phyloP scores from a whole-genome alignment of 1,284 basidiomycete species.

The Cutaneotrichosporon dermatis region DNA sequence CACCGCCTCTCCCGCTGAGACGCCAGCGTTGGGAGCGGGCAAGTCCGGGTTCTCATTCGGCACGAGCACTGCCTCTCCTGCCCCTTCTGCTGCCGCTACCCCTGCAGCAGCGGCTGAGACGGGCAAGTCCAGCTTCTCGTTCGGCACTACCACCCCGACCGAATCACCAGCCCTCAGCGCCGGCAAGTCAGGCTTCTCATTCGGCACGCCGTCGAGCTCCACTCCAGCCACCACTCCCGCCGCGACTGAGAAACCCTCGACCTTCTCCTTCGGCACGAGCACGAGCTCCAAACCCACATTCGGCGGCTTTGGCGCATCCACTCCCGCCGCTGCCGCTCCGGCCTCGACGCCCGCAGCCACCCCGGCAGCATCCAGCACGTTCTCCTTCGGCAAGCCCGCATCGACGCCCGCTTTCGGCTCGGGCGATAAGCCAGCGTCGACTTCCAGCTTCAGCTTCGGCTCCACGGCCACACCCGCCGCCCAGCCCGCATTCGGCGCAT shows the following conservation, averaged over 20 bases:
- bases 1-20: background rate
- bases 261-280: conserved; percentile 4
- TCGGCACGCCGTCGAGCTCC: background rate
- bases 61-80: too few species aligned
- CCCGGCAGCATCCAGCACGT: background rate
- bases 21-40: background rate
- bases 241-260: background rate
- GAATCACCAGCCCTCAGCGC: background rate
- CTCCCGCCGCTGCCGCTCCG: background rate
- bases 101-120: too few species aligned
- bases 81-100: too few species aligned
- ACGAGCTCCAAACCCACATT: background rate
- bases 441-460: too few species aligned
- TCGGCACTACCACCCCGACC: background rate
- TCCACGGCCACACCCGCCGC: too few species aligned
- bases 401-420: too few species aligned
- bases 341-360: background rate
- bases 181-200: background rate
- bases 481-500: too few species aligned
- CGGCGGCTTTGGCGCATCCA: background rate
- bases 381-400: background rate
- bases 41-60: too few species aligned
- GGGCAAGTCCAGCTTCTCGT: conserved; percentile 6
- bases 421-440: too few species aligned
- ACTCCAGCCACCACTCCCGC: too few species aligned